These are phyloP conservation scores for Chlamydomonas reinhardtii DNA, from an alignment of 163 green algal genomes.

Conservation along the genomic window DNA sequence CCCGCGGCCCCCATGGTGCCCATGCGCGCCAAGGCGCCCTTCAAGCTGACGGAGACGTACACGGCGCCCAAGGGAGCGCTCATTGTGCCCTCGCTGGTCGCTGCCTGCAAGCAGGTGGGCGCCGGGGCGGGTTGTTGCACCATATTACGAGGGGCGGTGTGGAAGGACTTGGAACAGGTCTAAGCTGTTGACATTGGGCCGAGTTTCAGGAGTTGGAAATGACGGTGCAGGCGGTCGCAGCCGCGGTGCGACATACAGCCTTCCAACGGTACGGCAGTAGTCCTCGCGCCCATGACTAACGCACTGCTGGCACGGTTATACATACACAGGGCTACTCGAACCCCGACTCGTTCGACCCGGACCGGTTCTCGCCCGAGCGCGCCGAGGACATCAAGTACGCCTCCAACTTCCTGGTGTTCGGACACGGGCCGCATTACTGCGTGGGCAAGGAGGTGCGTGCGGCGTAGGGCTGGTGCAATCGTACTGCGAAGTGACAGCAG, in stretches of 20 bases:
- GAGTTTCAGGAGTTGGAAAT: too few species aligned
- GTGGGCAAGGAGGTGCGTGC: constrained; percentile 68
- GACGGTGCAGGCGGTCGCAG: too few species aligned
- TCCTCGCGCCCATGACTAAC: too few species aligned
- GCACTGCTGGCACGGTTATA: too few species aligned
- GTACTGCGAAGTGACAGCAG: too few species aligned
- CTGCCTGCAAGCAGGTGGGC: constrained; percentile 71
- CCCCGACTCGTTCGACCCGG: constrained; percentile 86
- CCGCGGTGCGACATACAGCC: too few species aligned
- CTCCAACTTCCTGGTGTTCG: constrained; percentile 91
- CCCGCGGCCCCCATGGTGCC: constrained; percentile 93
- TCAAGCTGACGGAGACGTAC: constrained; percentile 84
- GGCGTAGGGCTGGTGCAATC: too few species aligned
- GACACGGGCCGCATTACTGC: constrained; percentile 90
- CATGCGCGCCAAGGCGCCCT: constrained; percentile 80
- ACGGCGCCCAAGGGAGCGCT: constrained; percentile 84
- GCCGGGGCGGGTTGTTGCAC: too few species aligned
- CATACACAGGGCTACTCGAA: constrained; percentile 82
- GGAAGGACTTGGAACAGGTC: too few species aligned
- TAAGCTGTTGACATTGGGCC: too few species aligned
- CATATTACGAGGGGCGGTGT: too few species aligned
- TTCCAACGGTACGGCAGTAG: too few species aligned
- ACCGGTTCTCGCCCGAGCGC: constrained; percentile 83
- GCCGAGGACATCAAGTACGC: constrained; percentile 85
- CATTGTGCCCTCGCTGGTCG: constrained; percentile 85